Base-by-base conservation (phyloP, 2,329 filamentous ascomycete species). In the Exophiala sp. region DNA sequence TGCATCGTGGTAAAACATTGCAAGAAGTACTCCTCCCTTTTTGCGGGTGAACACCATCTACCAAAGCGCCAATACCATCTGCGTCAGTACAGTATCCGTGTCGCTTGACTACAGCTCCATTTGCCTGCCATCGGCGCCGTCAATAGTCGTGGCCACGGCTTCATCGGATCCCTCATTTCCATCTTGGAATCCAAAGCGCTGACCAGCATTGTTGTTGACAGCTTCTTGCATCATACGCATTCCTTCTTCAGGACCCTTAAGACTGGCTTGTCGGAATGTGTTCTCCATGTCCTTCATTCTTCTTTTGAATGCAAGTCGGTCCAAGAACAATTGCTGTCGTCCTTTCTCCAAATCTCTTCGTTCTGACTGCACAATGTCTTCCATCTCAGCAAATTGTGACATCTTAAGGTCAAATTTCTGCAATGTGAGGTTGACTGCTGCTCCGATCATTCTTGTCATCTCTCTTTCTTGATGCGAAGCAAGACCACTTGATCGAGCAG, bases 401-500 rank as follows among this genome's bases (percentile, higher is more conserved):
- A 99, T 80, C 74, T 99, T 99, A 65, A 97, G 78, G 72, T 97
- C 91, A 58, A 97, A 85, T 74, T 99, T 99, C 68, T 96, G 87
- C 33, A 97, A 78, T n/a, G 89, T 92, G 10, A 95, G 80, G 68
- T 99, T 99, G 48, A 96, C 89, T 0, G 91, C 90, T 5, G 91
- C 88, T 2, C 91, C 92, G 8, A 99, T 89, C 43, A 97, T 83
- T 12, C 91, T 88, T 16, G 91, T 95, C 83, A 97, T 94, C 72
- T 96, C 91, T 54, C 95, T 88, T 72, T 99, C 94, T 71, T 97
- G 92, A 64, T 97, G 91, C 2, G 92, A 96, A 24, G 92, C 91
- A 33, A 99, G 84, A 3, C 87, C 94, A 6, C 88, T 87, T 1
- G 91, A 84, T 57, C 94, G 88, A 2, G 89, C 91, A 10, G 91